Percentiles rank a stretch among this genome's conserved stretches.
Conservation (phyloP, 768 basidiomycete genomes). For the Lactarius sanguifluus region DNA sequence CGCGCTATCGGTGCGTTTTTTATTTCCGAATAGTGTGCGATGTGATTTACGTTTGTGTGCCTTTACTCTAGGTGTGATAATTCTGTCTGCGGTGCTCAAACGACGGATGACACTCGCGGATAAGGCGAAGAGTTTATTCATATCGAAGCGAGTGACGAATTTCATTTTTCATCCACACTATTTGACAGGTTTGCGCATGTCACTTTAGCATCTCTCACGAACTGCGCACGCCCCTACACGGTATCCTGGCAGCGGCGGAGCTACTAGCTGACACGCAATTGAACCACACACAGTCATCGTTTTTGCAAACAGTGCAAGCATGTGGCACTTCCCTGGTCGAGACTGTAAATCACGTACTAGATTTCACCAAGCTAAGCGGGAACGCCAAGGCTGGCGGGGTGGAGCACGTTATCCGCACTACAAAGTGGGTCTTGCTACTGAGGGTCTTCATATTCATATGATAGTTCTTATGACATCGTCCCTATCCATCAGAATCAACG, state of each 20-base stretch:
- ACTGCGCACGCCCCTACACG: conserved; percentile 87
- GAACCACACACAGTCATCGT: conserved; percentile 78
- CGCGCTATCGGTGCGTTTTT: conserved; percentile 71
- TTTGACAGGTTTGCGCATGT: conserved; percentile 3
- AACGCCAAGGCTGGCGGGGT: conserved; percentile 76
- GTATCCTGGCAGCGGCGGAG: conserved; percentile 92
- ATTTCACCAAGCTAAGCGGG: conserved; percentile 93
- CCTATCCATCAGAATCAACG: conserved; percentile 50
- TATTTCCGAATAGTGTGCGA: neutral
- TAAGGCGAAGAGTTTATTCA: conserved; percentile 90
- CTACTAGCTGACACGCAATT: conserved; percentile 83
- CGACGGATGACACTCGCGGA: conserved; percentile 92
- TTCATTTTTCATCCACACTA: neutral
- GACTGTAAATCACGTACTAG: conserved; percentile 94
- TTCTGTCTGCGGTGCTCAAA: conserved; percentile 89
- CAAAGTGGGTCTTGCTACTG: conserved; percentile 46
- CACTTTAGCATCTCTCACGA: conserved; percentile 79
- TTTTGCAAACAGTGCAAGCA: conserved; percentile 90
- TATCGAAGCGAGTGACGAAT: conserved; percentile 66
- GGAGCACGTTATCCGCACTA: conserved; percentile 69
- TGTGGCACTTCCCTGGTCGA: conserved; percentile 95
- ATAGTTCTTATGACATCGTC: neutral
- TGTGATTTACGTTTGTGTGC: conserved; percentile 10
- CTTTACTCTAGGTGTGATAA: conserved; percentile 67
- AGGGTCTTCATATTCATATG: neutral